Percentiles rank a stretch among this genome's conserved stretches.
These are phyloP conservation scores for Ceratocystis alfenasii DNA, from an alignment of 2,329 filamentous ascomycete genomes.

Conservation along the genomic window DNA sequence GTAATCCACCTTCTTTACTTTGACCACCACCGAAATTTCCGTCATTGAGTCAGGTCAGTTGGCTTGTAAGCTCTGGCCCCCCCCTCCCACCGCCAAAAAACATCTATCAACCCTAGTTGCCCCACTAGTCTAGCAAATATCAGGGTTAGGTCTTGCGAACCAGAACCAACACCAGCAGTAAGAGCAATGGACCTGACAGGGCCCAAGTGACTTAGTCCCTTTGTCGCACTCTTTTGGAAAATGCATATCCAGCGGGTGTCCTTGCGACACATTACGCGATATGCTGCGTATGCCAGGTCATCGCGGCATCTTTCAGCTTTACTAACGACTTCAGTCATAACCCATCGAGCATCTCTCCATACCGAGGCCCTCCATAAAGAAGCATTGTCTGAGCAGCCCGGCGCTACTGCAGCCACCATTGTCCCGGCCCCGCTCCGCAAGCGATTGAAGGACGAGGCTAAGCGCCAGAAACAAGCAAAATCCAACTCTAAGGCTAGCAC, in stretches of 20 bases:
- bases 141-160: not conserved
- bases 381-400: conserved; percentile 12
- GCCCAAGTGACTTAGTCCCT: not conserved
- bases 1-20: too few species aligned
- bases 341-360: not conserved
- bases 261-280: not conserved
- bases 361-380: conserved; percentile 24
- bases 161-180: not conserved
- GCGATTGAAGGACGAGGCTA: conserved; percentile 58
- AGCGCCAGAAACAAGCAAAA: conserved; percentile 51
- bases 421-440: conserved; percentile 47
- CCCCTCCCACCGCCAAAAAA: not conserved
- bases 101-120: not conserved
- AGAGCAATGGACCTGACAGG: not conserved
- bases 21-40: too few species aligned
- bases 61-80: not conserved
- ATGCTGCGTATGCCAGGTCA: not conserved
- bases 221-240: not conserved
- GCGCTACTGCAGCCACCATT: conserved; percentile 24
- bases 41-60: not conserved
- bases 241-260: not conserved
- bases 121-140: not conserved
- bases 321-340: not conserved
- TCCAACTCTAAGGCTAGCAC: conserved; percentile 35
- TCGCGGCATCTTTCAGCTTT: not conserved